Percentiles rank a stretch among this genome's conserved stretches.
phyloP scores from a whole-genome alignment of 306 rosid genomes.

The Quercus bicolor region DNA sequence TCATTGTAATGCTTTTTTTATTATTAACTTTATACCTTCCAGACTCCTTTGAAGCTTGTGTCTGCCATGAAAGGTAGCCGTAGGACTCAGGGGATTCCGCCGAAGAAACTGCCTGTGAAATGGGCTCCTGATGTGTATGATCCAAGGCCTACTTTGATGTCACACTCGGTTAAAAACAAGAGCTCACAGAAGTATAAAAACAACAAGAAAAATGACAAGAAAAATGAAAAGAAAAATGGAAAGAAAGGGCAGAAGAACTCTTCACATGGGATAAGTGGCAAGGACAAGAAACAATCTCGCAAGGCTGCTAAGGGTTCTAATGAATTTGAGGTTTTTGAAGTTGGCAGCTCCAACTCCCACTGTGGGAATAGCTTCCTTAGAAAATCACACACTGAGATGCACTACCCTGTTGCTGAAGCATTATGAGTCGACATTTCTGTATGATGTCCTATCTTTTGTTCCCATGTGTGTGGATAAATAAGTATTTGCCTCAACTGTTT shows the following conservation, averaged over 20 bases:
- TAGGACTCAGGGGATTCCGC: constrained; percentile 37
- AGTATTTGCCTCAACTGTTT: background rate
- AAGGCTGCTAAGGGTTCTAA: constrained; percentile 41
- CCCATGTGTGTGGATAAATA: constrained; percentile 36
- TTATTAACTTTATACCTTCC: constrained; percentile 9
- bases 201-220: constrained; percentile 47
- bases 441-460: constrained; percentile 1
- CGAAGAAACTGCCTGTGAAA: constrained; percentile 48
- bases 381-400: constrained; percentile 47
- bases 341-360: constrained; percentile 41
- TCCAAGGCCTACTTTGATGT: constrained; percentile 55
- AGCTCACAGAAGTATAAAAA: constrained; percentile 66
- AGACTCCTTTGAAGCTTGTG: constrained; percentile 61
- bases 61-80: constrained; percentile 88
- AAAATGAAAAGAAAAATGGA: constrained; percentile 42
- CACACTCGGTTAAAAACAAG: constrained; percentile 54
- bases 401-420: constrained; percentile 66
- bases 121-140: constrained; percentile 96
- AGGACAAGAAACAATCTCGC: constrained; percentile 58
- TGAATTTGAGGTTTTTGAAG: constrained; percentile 38
- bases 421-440: constrained; percentile 30
- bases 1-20: background rate
- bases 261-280: constrained; percentile 48
- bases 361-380: constrained; percentile 56
- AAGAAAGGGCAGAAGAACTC: constrained; percentile 62